Evolutionary conservation across 306 rosid genomes (phyloP).

Genomic region (Rosa rugosa): DNA sequence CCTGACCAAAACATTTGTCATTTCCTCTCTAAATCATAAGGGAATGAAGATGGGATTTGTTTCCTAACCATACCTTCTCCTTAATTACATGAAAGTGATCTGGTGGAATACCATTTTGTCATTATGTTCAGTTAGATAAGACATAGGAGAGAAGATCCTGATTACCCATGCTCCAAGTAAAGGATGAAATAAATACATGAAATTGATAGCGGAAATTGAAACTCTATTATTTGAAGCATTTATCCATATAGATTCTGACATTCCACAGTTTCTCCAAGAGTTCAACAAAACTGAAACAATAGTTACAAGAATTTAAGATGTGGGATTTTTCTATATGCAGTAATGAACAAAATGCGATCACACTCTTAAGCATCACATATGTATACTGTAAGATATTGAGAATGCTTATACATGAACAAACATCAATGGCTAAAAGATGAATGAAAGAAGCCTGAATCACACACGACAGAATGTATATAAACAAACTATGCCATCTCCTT

Average conservation of each 20-base stretch:
- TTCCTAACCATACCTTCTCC: neutral
- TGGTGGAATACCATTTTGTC: neutral
- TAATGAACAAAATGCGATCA: neutral
- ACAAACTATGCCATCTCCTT: neutral
- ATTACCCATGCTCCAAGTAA: neutral
- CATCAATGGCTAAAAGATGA: neutral
- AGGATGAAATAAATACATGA: neutral
- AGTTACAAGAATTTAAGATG: neutral
- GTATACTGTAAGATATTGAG: neutral
- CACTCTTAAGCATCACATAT: neutral
- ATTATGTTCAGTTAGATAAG: neutral
- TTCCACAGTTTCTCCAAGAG: neutral
- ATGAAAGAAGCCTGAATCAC: neutral
- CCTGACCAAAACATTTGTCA: neutral
- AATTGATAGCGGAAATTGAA: neutral
- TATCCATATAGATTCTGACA: neutral
- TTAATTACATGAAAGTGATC: neutral
- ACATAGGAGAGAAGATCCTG: neutral
- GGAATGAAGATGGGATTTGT: neutral
- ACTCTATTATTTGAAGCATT: neutral
- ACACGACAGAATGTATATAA: neutral
- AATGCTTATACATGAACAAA: neutral
- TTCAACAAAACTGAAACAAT: neutral
- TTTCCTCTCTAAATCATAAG: neutral
- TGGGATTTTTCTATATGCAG: neutral